Evolutionary conservation across 1,139 yeast genomes (phyloP).

Genomic region (Dujonia santamariae): DNA sequence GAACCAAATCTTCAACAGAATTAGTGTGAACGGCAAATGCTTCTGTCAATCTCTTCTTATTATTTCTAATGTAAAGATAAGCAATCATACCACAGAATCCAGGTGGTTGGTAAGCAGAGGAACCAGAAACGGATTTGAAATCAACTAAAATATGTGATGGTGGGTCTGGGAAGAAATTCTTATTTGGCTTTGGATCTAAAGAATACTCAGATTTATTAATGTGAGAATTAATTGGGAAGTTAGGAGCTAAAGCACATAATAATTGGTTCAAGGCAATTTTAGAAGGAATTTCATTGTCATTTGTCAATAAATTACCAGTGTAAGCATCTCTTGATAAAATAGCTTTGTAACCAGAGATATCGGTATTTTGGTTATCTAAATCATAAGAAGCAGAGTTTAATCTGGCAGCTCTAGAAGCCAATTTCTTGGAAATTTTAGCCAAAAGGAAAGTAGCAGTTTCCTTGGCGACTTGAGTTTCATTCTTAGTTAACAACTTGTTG

Average conservation of each 20-base stretch:
- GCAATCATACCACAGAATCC: conserved; percentile 75
- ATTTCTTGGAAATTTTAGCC: conserved; percentile 64
- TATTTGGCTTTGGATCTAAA: conserved; percentile 44
- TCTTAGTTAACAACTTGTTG: conserved; percentile 54
- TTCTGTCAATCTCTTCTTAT: conserved; percentile 68
- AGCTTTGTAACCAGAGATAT: conserved; percentile 75
- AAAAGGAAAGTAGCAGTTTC: conserved; percentile 61
- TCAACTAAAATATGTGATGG: conserved; percentile 82
- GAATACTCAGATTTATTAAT: conserved; percentile 27
- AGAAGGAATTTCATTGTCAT: conserved; percentile 45
- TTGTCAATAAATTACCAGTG: conserved; percentile 61
- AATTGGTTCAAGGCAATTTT: conserved; percentile 66
- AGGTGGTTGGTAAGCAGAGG: conserved; percentile 59
- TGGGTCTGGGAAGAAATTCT: conserved; percentile 46
- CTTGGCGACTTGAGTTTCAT: conserved; percentile 54
- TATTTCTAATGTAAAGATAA: conserved; percentile 67
- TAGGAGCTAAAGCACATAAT: conserved; percentile 69
- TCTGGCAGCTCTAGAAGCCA: conserved; percentile 47
- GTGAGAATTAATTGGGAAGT: conserved; percentile 58
- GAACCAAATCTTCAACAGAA: conserved; percentile 55
- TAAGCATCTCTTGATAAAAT: conserved; percentile 59
- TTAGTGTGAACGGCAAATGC: conserved; percentile 70
- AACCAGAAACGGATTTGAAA: conserved; percentile 67
- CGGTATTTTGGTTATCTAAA: conserved; percentile 46
- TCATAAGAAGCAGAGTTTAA: conserved; percentile 37